Conservation (phyloP, 1,284 basidiomycete genomes). For the Tremellales sp. region DNA sequence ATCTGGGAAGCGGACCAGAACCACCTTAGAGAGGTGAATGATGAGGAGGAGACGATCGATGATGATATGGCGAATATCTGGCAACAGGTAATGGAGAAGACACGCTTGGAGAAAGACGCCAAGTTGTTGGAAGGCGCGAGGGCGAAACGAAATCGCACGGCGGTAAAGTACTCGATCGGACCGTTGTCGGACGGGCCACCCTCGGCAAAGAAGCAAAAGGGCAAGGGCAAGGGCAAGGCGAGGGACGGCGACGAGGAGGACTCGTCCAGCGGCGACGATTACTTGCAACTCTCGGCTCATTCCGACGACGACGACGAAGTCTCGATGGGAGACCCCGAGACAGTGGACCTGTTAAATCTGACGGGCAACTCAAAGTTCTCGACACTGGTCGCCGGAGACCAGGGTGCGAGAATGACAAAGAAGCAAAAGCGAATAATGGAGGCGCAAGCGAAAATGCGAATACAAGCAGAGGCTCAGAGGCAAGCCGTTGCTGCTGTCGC, state of each 20-base stretch:
- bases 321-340: neutral
- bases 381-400: too few relatives aligned
- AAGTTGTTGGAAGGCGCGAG: conserved; percentile 15
- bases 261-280: conserved; percentile 6
- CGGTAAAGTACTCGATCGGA: conserved; percentile 8
- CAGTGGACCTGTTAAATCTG: too few relatives aligned
- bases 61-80: conserved; percentile 60
- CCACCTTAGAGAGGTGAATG: conserved; percentile 59
- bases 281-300: conserved; percentile 4
- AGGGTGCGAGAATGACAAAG: conserved; percentile 1
- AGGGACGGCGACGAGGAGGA: conserved; percentile 11
- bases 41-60: conserved; percentile 52
- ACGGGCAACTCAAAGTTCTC: too few relatives aligned
- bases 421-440: neutral
- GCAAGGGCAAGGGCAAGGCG: conserved; percentile 11
- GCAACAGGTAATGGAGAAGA: conserved; percentile 51
- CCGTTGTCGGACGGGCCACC: conserved; percentile 7
- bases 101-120: too few relatives aligned
- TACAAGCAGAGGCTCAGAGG: neutral
- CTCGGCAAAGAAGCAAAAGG: conserved; percentile 12
- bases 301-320: conserved; percentile 5
- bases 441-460: neutral
- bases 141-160: conserved; percentile 7
- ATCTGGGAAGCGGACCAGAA: conserved; percentile 78
- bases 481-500: neutral